Evolutionary conservation across 306 rosid genomes (phyloP).

Genomic region (Citrullus colocynthis): DNA sequence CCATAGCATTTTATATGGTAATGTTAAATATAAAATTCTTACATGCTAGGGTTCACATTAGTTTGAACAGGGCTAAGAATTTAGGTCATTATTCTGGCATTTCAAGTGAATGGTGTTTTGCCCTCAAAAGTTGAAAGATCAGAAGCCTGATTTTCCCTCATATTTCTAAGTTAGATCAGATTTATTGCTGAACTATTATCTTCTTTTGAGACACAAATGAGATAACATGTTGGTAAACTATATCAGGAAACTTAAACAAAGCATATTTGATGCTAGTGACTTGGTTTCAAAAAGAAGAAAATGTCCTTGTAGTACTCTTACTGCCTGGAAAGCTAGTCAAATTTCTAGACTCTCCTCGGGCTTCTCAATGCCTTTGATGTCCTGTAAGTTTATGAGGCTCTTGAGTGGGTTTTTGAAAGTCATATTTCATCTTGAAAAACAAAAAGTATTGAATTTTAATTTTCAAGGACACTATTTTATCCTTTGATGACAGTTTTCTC

Average conservation of each 20-base stretch:
- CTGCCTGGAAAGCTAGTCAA: slow-evolving; percentile 23
- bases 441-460: neutral
- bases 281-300: slow-evolving; percentile 41
- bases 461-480: neutral
- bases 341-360: slow-evolving; percentile 22
- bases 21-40: neutral
- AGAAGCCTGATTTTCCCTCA: neutral
- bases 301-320: slow-evolving; percentile 17
- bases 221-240: slow-evolving; percentile 6
- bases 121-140: neutral
- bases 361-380: slow-evolving; percentile 41
- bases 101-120: neutral
- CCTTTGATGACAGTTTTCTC: slow-evolving; percentile 12
- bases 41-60: neutral
- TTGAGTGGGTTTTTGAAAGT: neutral
- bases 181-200: neutral
- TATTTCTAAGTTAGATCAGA: neutral
- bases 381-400: slow-evolving; percentile 37
- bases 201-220: neutral
- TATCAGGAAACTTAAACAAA: slow-evolving; percentile 44
- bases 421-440: neutral
- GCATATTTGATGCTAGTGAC: slow-evolving; percentile 37
- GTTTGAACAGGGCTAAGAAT: neutral
- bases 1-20: neutral
- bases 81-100: neutral